A percentile compares a stretch with the other conserved stretches of the same genome.
phyloP scores from a whole-genome alignment of 176 grass and related monocot species.

The Urochloa ruziziensis region DNA sequence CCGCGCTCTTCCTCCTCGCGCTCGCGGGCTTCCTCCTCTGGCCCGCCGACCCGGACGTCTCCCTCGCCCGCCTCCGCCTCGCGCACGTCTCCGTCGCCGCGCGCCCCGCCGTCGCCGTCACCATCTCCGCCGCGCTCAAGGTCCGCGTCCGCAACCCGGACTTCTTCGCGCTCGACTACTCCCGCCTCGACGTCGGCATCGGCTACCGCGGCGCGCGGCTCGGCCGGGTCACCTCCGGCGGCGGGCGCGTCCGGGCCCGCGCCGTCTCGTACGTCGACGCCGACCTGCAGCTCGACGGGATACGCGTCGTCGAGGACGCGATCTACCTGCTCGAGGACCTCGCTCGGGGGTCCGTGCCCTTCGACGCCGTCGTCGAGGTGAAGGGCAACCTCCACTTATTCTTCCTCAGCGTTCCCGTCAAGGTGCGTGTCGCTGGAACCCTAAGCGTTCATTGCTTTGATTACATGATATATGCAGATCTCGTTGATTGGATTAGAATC shows the following conservation, averaged over 20 bases:
- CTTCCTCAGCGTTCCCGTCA: slow-evolving; percentile 66
- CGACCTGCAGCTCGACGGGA: slow-evolving; percentile 54
- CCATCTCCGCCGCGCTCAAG: slow-evolving; percentile 48
- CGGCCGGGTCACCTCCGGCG: slow-evolving; percentile 48
- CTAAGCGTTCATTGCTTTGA: not conserved
- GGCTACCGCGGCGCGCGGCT: slow-evolving; percentile 58
- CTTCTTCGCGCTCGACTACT: slow-evolving; percentile 64
- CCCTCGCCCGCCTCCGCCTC: slow-evolving; percentile 63
- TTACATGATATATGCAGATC: not conserved
- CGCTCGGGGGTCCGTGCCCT: slow-evolving; percentile 57
- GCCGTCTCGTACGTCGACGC: slow-evolving; percentile 68
- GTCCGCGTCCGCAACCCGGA: slow-evolving; percentile 62
- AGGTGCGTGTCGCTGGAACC: slow-evolving; percentile 44
- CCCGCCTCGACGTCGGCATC: slow-evolving; percentile 47
- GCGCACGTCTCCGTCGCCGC: slow-evolving; percentile 49
- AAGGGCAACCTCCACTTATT: slow-evolving; percentile 60
- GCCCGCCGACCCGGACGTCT: slow-evolving; percentile 61
- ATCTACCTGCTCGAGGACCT: slow-evolving; percentile 84
- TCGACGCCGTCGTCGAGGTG: slow-evolving; percentile 65
- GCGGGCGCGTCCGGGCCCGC: slow-evolving; percentile 50
- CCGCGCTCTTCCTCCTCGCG: slow-evolving; percentile 29
- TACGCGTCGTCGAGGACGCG: slow-evolving; percentile 59
- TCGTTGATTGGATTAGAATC: not conserved
- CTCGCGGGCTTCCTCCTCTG: slow-evolving; percentile 47
- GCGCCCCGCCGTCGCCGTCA: slow-evolving; percentile 49